Evolutionary conservation across 176 grass and related monocot genomes (phyloP).

Genomic region (Triticum dicoccoides): DNA sequence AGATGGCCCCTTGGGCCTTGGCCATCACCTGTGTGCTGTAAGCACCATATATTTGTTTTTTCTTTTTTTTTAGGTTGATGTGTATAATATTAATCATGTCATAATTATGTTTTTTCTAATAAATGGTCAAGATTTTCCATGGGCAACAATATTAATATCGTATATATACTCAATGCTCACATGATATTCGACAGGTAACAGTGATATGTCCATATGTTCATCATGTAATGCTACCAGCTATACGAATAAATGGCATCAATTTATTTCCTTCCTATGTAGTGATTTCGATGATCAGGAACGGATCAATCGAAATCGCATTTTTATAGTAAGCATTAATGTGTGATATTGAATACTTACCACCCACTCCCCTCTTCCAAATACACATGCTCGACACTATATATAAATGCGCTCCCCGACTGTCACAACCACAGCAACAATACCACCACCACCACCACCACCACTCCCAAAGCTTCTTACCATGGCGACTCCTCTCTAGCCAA

Average conservation of each 20-base stretch:
- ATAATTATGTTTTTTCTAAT: background rate
- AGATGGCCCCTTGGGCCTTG: too few relatives aligned
- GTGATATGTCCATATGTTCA: too few relatives aligned
- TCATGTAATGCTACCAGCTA: background rate
- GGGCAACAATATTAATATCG: background rate
- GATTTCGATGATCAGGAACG: background rate
- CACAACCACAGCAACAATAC: background rate
- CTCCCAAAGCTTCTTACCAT: conserved; percentile 3
- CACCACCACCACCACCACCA: background rate
- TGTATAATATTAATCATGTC: background rate
- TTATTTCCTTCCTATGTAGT: background rate
- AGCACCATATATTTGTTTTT: too few relatives aligned
- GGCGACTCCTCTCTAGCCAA: background rate
- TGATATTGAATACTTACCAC: background rate
- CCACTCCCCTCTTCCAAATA: background rate
- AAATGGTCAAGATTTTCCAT: background rate
- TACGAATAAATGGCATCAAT: background rate
- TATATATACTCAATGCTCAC: background rate
- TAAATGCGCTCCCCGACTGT: background rate
- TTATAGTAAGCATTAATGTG: background rate
- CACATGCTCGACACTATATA: background rate
- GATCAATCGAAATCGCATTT: conserved; percentile 5
- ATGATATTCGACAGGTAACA: background rate
- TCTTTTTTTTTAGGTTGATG: too few relatives aligned
- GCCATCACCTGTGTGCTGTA: too few relatives aligned